Evolutionary conservation across 768 basidiomycete species (phyloP).

Genomic region (Russula brevipes): DNA sequence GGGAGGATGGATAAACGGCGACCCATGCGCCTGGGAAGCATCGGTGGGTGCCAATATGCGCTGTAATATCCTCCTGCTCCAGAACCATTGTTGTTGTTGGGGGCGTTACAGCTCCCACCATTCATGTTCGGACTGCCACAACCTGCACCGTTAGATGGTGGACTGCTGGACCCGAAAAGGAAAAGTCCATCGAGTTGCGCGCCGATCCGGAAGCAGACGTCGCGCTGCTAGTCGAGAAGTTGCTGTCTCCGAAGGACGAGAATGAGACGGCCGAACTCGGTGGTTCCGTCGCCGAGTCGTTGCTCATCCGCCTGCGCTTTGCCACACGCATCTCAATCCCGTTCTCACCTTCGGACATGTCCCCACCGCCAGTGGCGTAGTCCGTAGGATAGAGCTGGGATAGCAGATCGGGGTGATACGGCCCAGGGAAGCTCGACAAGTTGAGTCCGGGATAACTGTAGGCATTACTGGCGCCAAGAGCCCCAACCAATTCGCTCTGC

Average conservation of each 20-base stretch:
- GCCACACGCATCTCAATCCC: slow-evolving; percentile 40
- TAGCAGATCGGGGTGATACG: slow-evolving; percentile 70
- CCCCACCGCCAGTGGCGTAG: slow-evolving; percentile 48
- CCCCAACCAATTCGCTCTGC: slow-evolving; percentile 51
- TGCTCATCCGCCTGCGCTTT: slow-evolving; percentile 73
- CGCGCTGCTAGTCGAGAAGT: slow-evolving; percentile 39
- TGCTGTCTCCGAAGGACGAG: slow-evolving; percentile 43
- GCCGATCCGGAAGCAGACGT: slow-evolving; percentile 56
- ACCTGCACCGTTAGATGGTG: slow-evolving; percentile 42
- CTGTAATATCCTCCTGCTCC: slow-evolving; percentile 40
- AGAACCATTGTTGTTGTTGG: slow-evolving; percentile 1
- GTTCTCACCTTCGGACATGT: slow-evolving; percentile 41
- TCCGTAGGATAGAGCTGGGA: slow-evolving; percentile 50
- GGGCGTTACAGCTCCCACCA: background rate
- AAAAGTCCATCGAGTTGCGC: slow-evolving; percentile 58
- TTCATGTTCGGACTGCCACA: slow-evolving; percentile 12
- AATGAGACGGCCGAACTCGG: slow-evolving; percentile 60
- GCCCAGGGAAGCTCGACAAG: slow-evolving; percentile 52
- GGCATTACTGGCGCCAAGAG: slow-evolving; percentile 35
- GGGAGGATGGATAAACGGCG: slow-evolving; percentile 60
- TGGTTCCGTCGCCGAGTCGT: slow-evolving; percentile 44
- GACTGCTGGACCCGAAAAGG: slow-evolving; percentile 46
- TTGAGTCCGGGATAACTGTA: slow-evolving; percentile 38
- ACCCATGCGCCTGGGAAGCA: slow-evolving; percentile 52
- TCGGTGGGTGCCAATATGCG: slow-evolving; percentile 75